phyloP scores from a whole-genome alignment of 331 rosid species.

The Pyracantha coccinea region DNA sequence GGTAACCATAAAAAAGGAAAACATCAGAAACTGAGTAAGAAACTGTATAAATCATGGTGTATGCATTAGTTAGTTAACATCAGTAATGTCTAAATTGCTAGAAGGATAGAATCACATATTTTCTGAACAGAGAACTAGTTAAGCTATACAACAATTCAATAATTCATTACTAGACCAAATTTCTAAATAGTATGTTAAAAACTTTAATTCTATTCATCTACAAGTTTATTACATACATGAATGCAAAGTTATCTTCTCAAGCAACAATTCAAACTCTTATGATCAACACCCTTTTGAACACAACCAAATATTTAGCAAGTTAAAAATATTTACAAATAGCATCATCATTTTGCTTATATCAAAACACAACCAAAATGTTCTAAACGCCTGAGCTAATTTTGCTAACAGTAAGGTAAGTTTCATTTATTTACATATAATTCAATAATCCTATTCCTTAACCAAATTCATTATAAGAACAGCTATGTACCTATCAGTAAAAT shows the following conservation, averaged over 20 bases:
- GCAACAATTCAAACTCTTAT: not conserved
- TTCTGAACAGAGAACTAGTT: not conserved
- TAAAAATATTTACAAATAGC: not conserved
- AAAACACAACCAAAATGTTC: not conserved
- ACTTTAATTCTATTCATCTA: not conserved
- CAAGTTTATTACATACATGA: not conserved
- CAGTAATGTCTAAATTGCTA: not conserved
- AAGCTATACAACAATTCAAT: not conserved
- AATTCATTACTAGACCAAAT: not conserved
- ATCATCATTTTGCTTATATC: not conserved
- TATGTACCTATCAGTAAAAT: slow-evolving; percentile 83
- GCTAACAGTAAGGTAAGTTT: not conserved
- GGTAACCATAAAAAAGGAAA: not conserved
- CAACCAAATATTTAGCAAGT: not conserved
- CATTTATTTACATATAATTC: not conserved
- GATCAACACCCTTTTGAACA: not conserved
- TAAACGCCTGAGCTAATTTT: not conserved
- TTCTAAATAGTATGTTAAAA: not conserved
- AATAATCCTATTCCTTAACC: not conserved
- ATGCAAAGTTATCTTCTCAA: not conserved
- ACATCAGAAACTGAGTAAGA: not conserved
- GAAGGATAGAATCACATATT: not conserved
- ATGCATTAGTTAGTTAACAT: not conserved
- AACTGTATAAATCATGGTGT: not conserved
- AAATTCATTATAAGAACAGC: not conserved